phyloP scores from a whole-genome alignment of 2,329 filamentous ascomycete species.

The Microsporum ferrugineum region DNA sequence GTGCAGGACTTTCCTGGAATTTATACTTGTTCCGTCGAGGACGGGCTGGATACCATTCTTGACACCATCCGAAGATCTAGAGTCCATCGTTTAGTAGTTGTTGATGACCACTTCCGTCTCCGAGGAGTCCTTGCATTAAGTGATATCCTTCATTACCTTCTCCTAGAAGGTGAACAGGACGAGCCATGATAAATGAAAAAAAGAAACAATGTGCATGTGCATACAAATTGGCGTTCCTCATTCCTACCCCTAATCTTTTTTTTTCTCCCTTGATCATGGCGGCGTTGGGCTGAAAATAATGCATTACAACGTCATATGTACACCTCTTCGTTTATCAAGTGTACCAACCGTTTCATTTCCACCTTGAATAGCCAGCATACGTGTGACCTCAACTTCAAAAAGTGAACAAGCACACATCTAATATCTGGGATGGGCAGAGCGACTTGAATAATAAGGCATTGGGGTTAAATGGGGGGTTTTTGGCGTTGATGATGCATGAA shows the following conservation, averaged over 20 bases:
- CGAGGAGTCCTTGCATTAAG: conserved; percentile 86
- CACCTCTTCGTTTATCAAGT: neutral
- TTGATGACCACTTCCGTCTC: conserved; percentile 78
- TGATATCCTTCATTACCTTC: conserved; percentile 89
- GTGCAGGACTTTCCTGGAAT: conserved; percentile 78
- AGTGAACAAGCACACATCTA: neutral
- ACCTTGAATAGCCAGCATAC: neutral
- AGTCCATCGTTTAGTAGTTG: conserved; percentile 83
- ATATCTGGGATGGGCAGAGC: neutral
- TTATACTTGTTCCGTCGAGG: conserved; percentile 85
- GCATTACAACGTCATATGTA: conserved; percentile 1
- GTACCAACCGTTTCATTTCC: neutral
- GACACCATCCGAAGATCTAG: conserved; percentile 91
- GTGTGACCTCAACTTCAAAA: neutral
- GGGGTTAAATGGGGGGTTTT: neutral
- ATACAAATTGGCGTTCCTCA: conserved; percentile 4
- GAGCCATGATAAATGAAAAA: conserved; percentile 25
- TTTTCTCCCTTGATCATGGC: neutral
- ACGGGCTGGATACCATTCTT: conserved; percentile 89
- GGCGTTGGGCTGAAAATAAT: neutral
- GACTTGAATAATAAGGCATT: neutral
- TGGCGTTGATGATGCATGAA: conserved; percentile 2
- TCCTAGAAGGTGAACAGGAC: conserved; percentile 65
- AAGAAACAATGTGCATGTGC: conserved; percentile 4
- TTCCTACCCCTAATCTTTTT: neutral